These are phyloP conservation scores for Aurinia saxatilis DNA, from an alignment of 345 rosid species.

Conservation along the genomic window DNA sequence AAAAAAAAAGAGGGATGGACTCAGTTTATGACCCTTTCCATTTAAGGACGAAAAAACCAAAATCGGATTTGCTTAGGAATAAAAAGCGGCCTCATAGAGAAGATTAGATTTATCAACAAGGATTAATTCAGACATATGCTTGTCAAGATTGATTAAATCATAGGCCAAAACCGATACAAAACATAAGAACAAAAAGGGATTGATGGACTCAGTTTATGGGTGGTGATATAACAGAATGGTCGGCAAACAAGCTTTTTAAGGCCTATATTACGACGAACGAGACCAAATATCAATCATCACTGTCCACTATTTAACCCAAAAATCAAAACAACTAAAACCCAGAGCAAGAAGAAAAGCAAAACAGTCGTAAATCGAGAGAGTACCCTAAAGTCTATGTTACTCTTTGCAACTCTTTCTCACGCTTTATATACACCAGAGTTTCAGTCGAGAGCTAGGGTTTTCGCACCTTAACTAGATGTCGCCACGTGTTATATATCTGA, in stretches of 20 bases:
- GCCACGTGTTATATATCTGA: constrained; percentile 1
- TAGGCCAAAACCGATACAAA: constrained; percentile 33
- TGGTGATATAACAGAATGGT: constrained; percentile 98
- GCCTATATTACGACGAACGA: constrained; percentile 97
- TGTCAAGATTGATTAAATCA: constrained; percentile 62
- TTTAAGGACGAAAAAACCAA: too few species aligned
- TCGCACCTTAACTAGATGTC: not conserved
- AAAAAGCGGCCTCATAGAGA: constrained; percentile 73
- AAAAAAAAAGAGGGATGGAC: too few species aligned
- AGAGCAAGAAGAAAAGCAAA: too few species aligned
- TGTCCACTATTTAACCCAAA: constrained; percentile 27
- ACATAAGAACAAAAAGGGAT: not conserved
- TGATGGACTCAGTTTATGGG: constrained; percentile 84
- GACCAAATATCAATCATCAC: constrained; percentile 77
- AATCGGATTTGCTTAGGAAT: not conserved
- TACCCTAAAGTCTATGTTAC: not conserved
- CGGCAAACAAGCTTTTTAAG: constrained; percentile 64
- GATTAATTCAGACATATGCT: constrained; percentile 82
- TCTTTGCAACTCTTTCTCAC: not conserved
- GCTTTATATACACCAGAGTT: not conserved
- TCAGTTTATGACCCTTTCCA: constrained; percentile 41
- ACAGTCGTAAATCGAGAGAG: too few species aligned
- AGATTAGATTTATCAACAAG: constrained; percentile 72
- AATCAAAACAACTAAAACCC: too few species aligned
- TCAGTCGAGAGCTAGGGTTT: constrained; percentile 18